Conservation (phyloP, 2,329 filamentous ascomycete species). For the Domatiomyces globalis region DNA sequence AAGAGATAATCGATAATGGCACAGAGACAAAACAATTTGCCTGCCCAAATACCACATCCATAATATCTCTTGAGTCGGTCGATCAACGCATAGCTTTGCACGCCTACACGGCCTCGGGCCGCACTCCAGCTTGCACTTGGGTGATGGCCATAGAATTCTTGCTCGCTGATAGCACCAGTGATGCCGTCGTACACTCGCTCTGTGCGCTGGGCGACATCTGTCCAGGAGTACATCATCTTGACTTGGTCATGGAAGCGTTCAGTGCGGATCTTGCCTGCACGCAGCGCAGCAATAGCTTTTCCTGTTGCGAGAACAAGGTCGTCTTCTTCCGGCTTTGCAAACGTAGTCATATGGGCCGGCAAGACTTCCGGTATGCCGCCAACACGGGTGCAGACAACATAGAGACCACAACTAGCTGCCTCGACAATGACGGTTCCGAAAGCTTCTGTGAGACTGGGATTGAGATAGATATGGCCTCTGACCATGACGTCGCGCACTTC, state of each 20-base stretch:
- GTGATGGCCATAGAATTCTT: slow-evolving; percentile 77
- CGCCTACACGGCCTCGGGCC: slow-evolving; percentile 51
- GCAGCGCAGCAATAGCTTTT: slow-evolving; percentile 71
- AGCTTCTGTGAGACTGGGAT: slow-evolving; percentile 87
- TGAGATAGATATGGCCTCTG: slow-evolving; percentile 86
- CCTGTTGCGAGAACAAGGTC: slow-evolving; percentile 82
- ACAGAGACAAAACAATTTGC: slow-evolving; percentile 90
- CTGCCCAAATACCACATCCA: slow-evolving; percentile 95
- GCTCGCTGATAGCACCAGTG: slow-evolving; percentile 67
- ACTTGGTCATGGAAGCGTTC: slow-evolving; percentile 95
- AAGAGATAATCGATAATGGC: slow-evolving; percentile 88
- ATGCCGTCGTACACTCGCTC: slow-evolving; percentile 94
- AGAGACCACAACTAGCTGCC: slow-evolving; percentile 85
- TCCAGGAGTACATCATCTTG: slow-evolving; percentile 97
- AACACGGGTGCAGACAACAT: slow-evolving; percentile 91
- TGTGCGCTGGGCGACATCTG: slow-evolving; percentile 82
- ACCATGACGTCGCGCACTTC: slow-evolving; percentile 97
- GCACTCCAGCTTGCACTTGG: slow-evolving; percentile 55
- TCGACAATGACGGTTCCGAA: slow-evolving; percentile 98
- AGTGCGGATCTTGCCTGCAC: slow-evolving; percentile 74
- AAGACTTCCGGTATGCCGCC: slow-evolving; percentile 94
- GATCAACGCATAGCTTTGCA: slow-evolving; percentile 81
- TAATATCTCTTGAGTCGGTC: slow-evolving; percentile 94
- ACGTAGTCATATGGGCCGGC: slow-evolving; percentile 91
- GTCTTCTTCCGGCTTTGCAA: slow-evolving; percentile 92